These are phyloP conservation scores for Pelagophyceae sp. DNA, from an alignment of 352 stramenopile species.

Conservation along the genomic window DNA sequence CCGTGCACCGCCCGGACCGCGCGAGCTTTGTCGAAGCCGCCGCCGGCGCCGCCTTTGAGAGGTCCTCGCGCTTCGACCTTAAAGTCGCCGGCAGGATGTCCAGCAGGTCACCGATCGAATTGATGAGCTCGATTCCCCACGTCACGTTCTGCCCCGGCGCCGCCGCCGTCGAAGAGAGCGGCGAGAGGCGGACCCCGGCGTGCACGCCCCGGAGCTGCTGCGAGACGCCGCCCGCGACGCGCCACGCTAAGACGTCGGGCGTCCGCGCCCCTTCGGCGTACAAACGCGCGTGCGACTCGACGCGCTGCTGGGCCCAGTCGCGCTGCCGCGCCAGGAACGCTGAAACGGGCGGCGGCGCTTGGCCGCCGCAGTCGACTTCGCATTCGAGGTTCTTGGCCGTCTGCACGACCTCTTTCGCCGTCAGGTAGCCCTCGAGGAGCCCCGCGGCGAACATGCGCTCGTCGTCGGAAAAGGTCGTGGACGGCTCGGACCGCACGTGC, in stretches of 20 bases:
- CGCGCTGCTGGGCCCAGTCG: constrained; percentile 42
- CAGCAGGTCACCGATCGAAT: constrained; percentile 48
- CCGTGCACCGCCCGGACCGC: constrained; percentile 43
- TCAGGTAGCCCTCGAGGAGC: constrained; percentile 47
- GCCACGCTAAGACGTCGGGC: no score
- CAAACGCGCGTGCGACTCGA: constrained; percentile 26
- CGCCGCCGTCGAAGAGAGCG: no score
- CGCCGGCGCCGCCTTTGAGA: constrained; percentile 13
- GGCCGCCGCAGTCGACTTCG: constrained; percentile 43
- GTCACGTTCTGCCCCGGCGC: constrained; percentile 26
- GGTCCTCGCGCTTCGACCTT: constrained; percentile 23
- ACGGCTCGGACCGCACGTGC: background rate
- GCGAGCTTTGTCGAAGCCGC: background rate
- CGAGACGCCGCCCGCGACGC: constrained; percentile 35
- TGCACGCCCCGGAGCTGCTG: constrained; percentile 51
- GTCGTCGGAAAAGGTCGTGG: background rate
- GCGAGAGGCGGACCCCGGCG: constrained; percentile 38
- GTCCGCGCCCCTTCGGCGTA: constrained; percentile 33
- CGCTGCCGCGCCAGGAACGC: constrained; percentile 44
- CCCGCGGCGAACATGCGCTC: constrained; percentile 48
- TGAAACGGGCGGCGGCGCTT: constrained; percentile 30
- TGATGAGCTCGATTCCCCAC: constrained; percentile 53
- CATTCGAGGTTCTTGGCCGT: constrained; percentile 47
- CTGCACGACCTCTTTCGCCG: constrained; percentile 48
- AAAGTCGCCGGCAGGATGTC: constrained; percentile 38